Evolutionary conservation across 805 yeast genomes (phyloP), one percentile per base, ranked within the genome.

Genomic region (Pichia gijzeniarum): DNA sequence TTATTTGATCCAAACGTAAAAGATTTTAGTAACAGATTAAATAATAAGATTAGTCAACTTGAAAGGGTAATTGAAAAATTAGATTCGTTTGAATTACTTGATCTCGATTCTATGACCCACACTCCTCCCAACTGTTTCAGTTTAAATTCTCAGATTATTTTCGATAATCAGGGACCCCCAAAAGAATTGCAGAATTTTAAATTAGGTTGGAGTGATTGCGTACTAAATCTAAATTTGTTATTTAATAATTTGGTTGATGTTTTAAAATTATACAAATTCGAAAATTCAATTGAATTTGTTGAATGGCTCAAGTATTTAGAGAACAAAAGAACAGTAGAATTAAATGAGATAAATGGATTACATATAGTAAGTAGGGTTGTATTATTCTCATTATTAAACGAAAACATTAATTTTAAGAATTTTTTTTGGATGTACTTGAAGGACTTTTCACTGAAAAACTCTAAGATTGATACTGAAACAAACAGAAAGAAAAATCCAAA

Each of bases 321-420:
- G 62, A 51, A 52, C 17, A 53, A 56, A 31, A 50, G 69, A 31
- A 52, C 27, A 54, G 56, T 5, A 37, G 61, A 56, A 32, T 50
- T 49, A 0, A 62, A 59, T 52, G 67, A 62, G 39, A 53, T 63
- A 5, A 31, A 56, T n/a, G 67, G 67, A 0, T 53, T 62, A 36
- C 73, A 70, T 50, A 74, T 72, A 6, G 59, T 85, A n/a, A 72
- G 82, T 1, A 70, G 90, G 48, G 84, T 85, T 1, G 53, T 80
- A 10, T 73, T 80, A 53, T 86, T 82, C 44, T 63, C 82, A 19
- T 79, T 74, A 54, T 63, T 82, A 20, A 67, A 83, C 8, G 35
- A 54, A 1, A 48, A 48, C 22, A 69, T 65, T 43, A 57, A 60
- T 14, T 57, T 79, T 22, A 48, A 55, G 12, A 64, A 65, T 3